Base-by-base conservation (phyloP, 1,284 basidiomycete genomes). In the Inonotus obliquus region DNA sequence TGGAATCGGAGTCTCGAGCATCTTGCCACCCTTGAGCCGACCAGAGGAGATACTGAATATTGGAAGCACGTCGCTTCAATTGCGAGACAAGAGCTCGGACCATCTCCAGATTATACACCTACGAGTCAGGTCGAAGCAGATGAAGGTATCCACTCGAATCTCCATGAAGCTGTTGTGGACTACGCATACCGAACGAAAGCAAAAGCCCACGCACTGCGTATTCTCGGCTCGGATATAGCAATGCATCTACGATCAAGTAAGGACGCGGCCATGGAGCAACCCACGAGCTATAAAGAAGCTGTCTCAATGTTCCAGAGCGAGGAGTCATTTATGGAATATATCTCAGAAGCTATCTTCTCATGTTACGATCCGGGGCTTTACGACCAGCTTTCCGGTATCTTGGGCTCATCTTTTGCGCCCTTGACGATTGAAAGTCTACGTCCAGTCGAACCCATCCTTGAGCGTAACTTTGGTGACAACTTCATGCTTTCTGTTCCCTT, bases 1-100 rank as follows among this genome's bases (percentile, higher is more conserved):
- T 96, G 92, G 91, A 83, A 87, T 67, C 92, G 92, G 68, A 89
- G 85, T 6, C 77, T 88, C 55, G 92, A 94, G 68, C 91, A 94
- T 70, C 84, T 82, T 61, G 67, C 76, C 0, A 76, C 81, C 0
- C 76, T 95, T 51, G 81, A 84, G 25, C 68, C 77, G 1, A 73
- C 86, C 5, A 82, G 87, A 19, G 72, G 77, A 17, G 81, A 88
- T 64, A 67, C 76, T 0, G 75, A 74, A 19, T 84, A 94, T 64
- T 94, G 91, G 87, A 75, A 79, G 9, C 77, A 79, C 29, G 72
- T 95, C 9, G 79, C 81, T 0, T 77, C 77, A 17, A 79, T 94
- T 41, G 79, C 84, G 5, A 79, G 79, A 55, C 79, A 85, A 62
- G 86, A 91, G 66, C 73, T 89, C 13, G 87, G 86, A 2, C 84